These are phyloP conservation scores for Claviceps sp. DNA, from an alignment of 2,329 filamentous ascomycete genomes.

Conservation along the genomic window DNA sequence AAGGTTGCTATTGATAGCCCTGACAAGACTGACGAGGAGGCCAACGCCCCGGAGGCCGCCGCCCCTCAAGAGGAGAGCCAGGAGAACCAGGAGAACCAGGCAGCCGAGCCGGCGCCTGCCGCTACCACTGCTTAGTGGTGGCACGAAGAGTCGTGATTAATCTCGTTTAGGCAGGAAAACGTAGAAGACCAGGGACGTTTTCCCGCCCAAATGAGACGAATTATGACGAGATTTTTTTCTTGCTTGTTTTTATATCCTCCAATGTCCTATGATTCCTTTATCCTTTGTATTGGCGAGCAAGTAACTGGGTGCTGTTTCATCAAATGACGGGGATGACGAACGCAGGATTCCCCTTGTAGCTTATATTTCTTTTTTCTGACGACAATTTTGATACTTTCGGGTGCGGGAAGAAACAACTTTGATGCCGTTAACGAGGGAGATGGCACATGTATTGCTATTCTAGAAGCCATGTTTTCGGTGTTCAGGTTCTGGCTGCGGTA, in stretches of 20 bases:
- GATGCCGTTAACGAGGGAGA: not conserved
- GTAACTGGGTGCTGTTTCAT: not conserved
- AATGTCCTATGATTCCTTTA: constrained; percentile 23
- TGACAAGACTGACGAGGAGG: constrained; percentile 86
- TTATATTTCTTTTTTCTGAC: constrained; percentile 10
- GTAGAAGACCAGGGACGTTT: constrained; percentile 14
- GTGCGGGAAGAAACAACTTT: not conserved
- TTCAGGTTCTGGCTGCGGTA: not conserved
- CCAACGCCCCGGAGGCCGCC: constrained; percentile 56
- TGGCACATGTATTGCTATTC: constrained; percentile 2
- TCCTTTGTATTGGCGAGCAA: not conserved
- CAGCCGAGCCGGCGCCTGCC: constrained; percentile 18
- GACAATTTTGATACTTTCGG: constrained; percentile 15
- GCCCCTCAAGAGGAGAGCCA: constrained; percentile 32
- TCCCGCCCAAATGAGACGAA: constrained; percentile 18
- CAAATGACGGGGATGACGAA: constrained; percentile 14
- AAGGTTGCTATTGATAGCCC: constrained; percentile 99
- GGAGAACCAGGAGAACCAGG: constrained; percentile 32
- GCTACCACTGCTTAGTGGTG: constrained; percentile 18
- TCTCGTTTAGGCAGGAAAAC: too few relatives aligned
- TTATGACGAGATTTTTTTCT: constrained; percentile 24
- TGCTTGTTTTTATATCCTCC: constrained; percentile 15
- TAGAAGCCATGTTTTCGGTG: not conserved
- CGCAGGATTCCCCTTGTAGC: constrained; percentile 12
- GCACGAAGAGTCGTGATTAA: too few relatives aligned